Conservation (phyloP, 2,329 filamentous ascomycete species). For the Xylariaceae sp. region DNA sequence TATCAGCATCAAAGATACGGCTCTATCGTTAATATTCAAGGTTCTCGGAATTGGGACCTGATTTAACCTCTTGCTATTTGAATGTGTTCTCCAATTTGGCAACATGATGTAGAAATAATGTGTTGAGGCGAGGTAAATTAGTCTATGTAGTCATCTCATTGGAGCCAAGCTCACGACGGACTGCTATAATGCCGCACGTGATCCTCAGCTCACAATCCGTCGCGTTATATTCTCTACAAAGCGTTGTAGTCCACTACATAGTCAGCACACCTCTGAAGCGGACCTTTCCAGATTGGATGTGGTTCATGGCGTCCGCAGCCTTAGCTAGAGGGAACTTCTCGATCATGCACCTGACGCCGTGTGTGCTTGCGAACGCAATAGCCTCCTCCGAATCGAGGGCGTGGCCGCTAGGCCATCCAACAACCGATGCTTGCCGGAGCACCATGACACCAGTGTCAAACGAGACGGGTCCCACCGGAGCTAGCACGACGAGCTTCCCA, state of each 20-base stretch:
- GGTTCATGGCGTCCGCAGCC: slow-evolving; percentile 42
- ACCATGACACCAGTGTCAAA: slow-evolving; percentile 43
- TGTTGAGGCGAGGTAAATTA: no score
- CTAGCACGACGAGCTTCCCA: slow-evolving; percentile 59
- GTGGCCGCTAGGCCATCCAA: slow-evolving; percentile 61
- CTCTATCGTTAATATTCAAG: no score
- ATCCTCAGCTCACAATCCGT: no score
- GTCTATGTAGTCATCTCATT: no score
- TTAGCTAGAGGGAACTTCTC: slow-evolving; percentile 60
- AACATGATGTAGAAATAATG: no score
- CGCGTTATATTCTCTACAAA: no score
- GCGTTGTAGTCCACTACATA: slow-evolving; percentile 31
- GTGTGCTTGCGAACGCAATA: slow-evolving; percentile 58
- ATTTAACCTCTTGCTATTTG: no score
- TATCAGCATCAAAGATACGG: no score
- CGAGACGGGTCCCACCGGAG: slow-evolving; percentile 44
- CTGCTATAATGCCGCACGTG: no score
- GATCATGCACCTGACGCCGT: slow-evolving; percentile 61
- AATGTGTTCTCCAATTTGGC: no score
- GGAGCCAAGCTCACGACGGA: no score
- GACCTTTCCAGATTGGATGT: slow-evolving; percentile 38
- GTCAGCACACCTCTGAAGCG: slow-evolving; percentile 44
- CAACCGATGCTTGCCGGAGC: slow-evolving; percentile 53
- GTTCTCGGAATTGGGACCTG: no score
- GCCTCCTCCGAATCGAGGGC: slow-evolving; percentile 62